phyloP scores from a whole-genome alignment of 148 eudicot genomes.

The Cornus kousa region DNA sequence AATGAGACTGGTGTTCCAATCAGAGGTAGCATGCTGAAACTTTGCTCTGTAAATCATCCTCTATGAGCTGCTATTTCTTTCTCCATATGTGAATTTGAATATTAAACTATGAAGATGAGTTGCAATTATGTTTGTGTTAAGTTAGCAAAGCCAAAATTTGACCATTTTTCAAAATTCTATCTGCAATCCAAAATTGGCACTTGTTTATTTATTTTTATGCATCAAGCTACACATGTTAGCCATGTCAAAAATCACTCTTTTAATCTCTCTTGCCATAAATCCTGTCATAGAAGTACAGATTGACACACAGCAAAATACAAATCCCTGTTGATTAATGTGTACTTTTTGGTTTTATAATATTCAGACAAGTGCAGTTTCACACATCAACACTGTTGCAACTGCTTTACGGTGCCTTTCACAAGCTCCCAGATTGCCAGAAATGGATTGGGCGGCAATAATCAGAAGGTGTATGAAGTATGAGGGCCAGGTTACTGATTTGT shows the following conservation, averaged over 20 bases:
- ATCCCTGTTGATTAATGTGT: not conserved
- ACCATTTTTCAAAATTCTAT: too few relatives aligned
- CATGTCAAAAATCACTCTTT: not conserved
- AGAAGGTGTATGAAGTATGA: slow-evolving; percentile 84
- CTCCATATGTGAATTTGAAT: not conserved
- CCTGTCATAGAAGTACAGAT: not conserved
- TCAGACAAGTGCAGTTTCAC: slow-evolving; percentile 34
- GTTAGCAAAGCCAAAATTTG: too few relatives aligned
- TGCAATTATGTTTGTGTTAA: not conserved
- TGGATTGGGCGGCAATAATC: slow-evolving; percentile 77
- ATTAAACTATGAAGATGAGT: not conserved
- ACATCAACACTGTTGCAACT: slow-evolving; percentile 49
- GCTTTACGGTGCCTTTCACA: slow-evolving; percentile 73
- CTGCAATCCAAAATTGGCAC: not conserved
- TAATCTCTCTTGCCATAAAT: not conserved
- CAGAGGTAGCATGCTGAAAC: too few relatives aligned
- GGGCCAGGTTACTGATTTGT: slow-evolving; percentile 34
- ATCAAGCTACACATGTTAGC: not conserved
- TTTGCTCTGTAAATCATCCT: too few relatives aligned
- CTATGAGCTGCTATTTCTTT: too few relatives aligned
- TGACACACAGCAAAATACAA: not conserved
- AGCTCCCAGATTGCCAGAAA: slow-evolving; percentile 74
- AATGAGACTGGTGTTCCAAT: too few relatives aligned
- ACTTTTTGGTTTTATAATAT: slow-evolving; percentile 15
- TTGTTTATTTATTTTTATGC: too few relatives aligned